Conservation (phyloP, 2,329 filamentous ascomycete genomes). For the Pseudogymnoascus pannorum region DNA sequence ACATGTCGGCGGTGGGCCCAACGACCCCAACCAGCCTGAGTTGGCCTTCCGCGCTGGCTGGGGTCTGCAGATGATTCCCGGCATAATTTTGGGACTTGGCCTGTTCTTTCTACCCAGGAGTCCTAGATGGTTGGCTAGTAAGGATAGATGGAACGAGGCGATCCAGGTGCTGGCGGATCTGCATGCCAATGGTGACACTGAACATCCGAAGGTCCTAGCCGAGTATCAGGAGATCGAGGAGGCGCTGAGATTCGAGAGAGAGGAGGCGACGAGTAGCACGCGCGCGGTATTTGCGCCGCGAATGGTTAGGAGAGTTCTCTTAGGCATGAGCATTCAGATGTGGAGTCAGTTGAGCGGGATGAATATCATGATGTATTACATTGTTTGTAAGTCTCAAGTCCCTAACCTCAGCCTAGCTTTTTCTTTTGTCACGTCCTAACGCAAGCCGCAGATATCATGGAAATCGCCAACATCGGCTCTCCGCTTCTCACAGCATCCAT, state of each 20-base stretch:
- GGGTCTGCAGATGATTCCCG: slow-evolving; percentile 41
- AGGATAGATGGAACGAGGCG: slow-evolving; percentile 40
- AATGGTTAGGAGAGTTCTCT: slow-evolving; percentile 64
- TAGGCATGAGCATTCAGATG: slow-evolving; percentile 66
- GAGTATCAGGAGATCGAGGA: slow-evolving; percentile 46
- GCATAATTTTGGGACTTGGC: slow-evolving; percentile 35
- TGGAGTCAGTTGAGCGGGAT: slow-evolving; percentile 71
- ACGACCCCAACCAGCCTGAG: too few species aligned
- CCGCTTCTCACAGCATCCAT: slow-evolving; percentile 60
- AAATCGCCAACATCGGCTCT: too few species aligned
- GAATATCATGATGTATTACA: slow-evolving; percentile 69
- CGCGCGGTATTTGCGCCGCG: slow-evolving; percentile 62
- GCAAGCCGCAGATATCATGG: slow-evolving; percentile 54
- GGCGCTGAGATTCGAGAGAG: slow-evolving; percentile 60
- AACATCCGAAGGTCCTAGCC: slow-evolving; percentile 47
- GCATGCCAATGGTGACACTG: slow-evolving; percentile 47
- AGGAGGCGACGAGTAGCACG: slow-evolving; percentile 61
- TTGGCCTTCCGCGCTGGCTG: slow-evolving; percentile 46
- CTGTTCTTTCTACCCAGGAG: slow-evolving; percentile 41
- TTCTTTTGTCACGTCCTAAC: too few species aligned
- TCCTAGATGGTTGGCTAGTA: slow-evolving; percentile 44
- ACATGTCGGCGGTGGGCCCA: slow-evolving; percentile 35
- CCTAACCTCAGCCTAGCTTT: too few species aligned
- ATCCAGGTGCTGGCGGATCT: slow-evolving; percentile 45
- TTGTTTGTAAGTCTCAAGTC: too few species aligned